A percentile compares a stretch with the other conserved stretches of the same genome.
Evolutionary conservation across 2,329 filamentous ascomycete species (phyloP).

Genomic region (Fusarium armeniacum): DNA sequence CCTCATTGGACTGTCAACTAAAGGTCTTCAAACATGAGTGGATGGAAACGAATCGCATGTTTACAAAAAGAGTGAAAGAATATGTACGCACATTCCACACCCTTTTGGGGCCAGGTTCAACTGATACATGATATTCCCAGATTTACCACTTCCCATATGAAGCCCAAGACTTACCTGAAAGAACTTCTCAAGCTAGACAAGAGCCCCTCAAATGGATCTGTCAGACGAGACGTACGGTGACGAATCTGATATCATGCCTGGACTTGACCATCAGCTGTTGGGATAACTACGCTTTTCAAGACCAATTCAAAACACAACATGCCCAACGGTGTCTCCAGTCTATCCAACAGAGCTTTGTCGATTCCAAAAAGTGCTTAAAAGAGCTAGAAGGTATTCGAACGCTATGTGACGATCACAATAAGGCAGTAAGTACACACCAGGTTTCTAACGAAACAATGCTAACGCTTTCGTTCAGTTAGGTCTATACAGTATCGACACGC

Average conservation of each 20-base stretch:
- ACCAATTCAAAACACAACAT: neutral
- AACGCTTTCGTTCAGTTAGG: neutral
- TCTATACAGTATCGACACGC: neutral
- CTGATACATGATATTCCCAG: neutral
- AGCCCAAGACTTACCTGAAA: neutral
- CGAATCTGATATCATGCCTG: neutral
- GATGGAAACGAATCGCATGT: neutral
- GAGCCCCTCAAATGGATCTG: neutral
- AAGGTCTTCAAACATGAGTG: neutral
- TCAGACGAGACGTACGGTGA: neutral
- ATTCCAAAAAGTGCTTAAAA: neutral
- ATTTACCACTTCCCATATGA: neutral
- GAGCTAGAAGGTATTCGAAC: neutral
- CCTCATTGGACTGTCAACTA: neutral
- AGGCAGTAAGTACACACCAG: neutral
- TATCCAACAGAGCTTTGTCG: neutral
- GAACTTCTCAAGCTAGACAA: neutral
- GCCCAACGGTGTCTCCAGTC: neutral
- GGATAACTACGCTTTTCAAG: constrained; percentile 1
- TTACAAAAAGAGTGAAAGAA: neutral
- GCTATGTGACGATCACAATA: neutral
- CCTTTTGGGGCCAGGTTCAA: rapidly evolving
- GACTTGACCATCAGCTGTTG: constrained; percentile 4
- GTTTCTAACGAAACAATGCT: neutral
- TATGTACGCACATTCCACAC: neutral